phyloP scores from a whole-genome alignment of 208 protist species.

The Paratrypanosoma confusum region DNA sequence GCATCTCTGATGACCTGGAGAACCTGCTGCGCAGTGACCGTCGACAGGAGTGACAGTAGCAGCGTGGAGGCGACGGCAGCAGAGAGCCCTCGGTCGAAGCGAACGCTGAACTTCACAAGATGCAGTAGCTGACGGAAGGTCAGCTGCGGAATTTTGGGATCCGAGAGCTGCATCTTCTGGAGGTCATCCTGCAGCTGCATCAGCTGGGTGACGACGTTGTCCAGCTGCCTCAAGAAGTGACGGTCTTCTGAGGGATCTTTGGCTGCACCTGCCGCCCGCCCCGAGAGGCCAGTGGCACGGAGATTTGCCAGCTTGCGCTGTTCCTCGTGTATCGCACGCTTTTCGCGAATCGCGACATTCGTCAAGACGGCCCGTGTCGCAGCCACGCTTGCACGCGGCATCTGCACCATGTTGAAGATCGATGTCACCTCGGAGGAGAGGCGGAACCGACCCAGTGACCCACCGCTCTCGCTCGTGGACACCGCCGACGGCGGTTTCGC shows the following conservation, averaged over 20 bases:
- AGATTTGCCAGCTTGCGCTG: background rate
- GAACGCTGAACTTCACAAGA: slow-evolving; percentile 40
- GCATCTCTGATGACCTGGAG: slow-evolving; percentile 35
- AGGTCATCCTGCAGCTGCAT: slow-evolving; percentile 39
- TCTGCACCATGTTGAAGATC: slow-evolving; percentile 78
- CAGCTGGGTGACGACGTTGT: slow-evolving; percentile 20
- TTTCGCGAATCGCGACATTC: slow-evolving; percentile 32
- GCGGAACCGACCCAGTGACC: slow-evolving; percentile 22
- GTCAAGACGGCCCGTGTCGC: slow-evolving; percentile 32
- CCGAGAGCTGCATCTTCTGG: slow-evolving; percentile 27
- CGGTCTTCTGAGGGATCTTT: background rate
- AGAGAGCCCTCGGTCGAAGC: slow-evolving; percentile 38
- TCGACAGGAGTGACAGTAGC: slow-evolving; percentile 63
- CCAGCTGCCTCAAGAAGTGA: too few relatives aligned
- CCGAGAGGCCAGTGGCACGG: background rate
- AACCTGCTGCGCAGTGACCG: slow-evolving; percentile 53
- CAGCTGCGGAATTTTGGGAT: slow-evolving; percentile 62
- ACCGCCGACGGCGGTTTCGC: slow-evolving; percentile 29
- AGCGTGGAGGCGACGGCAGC: slow-evolving; percentile 38
- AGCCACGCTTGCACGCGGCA: slow-evolving; percentile 39
- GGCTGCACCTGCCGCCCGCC: slow-evolving; percentile 2
- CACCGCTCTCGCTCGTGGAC: slow-evolving; percentile 9
- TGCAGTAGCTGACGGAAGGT: slow-evolving; percentile 63
- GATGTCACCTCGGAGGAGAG: slow-evolving; percentile 75
- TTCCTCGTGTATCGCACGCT: slow-evolving; percentile 5